A percentile compares a stretch with the other conserved stretches of the same genome.
phyloP scores from a whole-genome alignment of 2,329 filamentous ascomycete genomes.

The Aspergillus vadensis region DNA sequence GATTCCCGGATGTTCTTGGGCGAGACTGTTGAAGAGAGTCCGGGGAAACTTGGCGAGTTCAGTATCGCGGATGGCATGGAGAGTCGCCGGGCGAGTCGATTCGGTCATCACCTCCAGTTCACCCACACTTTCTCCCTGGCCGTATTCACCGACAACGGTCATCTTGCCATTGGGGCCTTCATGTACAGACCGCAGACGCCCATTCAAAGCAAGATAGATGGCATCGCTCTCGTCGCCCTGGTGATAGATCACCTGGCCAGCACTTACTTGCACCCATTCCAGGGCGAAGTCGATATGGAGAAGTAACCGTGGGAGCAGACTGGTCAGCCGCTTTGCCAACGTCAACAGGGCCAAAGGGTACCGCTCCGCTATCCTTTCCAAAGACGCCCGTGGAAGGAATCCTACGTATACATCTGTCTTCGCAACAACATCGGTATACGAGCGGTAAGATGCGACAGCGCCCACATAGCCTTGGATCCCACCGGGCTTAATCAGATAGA shows the following conservation, averaged over 20 bases:
- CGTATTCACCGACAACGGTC: conserved; percentile 86
- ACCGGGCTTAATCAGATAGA: conserved; percentile 92
- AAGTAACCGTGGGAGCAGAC: conserved; percentile 82
- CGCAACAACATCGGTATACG: conserved; percentile 93
- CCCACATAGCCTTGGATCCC: conserved; percentile 93
- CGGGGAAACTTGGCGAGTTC: conserved; percentile 95
- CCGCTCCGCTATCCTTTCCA: conserved; percentile 89
- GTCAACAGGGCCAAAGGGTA: conserved; percentile 92
- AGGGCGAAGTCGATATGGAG: conserved; percentile 97
- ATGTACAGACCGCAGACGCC: conserved; percentile 79
- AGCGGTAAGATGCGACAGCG: conserved; percentile 90
- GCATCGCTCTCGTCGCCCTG: conserved; percentile 95
- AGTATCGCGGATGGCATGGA: conserved; percentile 95
- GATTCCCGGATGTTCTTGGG: conserved; percentile 94
- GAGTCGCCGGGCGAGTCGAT: conserved; percentile 80
- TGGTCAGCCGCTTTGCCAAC: conserved; percentile 92
- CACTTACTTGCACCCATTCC: conserved; percentile 96
- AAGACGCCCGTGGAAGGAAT: conserved; percentile 79
- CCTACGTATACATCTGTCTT: conserved; percentile 99
- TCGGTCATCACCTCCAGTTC: conserved; percentile 97
- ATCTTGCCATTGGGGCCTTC: conserved; percentile 80
- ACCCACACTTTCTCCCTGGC: conserved; percentile 95
- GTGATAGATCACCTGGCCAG: conserved; percentile 91
- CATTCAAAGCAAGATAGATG: conserved; percentile 96
- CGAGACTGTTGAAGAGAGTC: conserved; percentile 94